phyloP scores from a whole-genome alignment of 1,284 basidiomycete species.

The Cryptococcus sp. region DNA sequence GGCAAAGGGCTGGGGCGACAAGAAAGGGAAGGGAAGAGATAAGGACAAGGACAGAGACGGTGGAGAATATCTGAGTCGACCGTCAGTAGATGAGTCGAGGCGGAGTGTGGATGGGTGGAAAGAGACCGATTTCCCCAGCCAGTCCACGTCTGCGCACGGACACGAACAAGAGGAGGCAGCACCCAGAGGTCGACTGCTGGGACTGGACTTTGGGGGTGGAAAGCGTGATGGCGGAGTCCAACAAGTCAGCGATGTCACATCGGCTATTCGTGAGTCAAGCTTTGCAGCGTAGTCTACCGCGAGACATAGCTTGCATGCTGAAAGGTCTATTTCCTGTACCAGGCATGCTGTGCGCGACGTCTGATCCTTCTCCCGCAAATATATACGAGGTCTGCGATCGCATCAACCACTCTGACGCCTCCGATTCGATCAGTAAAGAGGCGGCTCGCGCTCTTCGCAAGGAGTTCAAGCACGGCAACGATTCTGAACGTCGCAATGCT shows the following conservation, averaged over 20 bases:
- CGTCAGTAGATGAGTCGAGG: constrained; percentile 21
- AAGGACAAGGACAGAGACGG: constrained; percentile 12
- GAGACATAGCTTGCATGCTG: constrained; percentile 1
- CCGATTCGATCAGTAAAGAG: constrained; percentile 47
- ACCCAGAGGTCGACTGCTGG: constrained; percentile 20
- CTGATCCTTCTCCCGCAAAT: constrained; percentile 36
- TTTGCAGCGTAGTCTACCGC: not conserved
- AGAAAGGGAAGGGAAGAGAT: constrained; percentile 23
- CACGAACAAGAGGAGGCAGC: constrained; percentile 26
- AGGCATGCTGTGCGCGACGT: constrained; percentile 37
- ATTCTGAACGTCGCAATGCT: constrained; percentile 41
- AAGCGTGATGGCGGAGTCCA: constrained; percentile 3
- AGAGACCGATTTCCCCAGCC: constrained; percentile 15
- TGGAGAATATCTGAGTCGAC: constrained; percentile 10
- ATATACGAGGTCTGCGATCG: constrained; percentile 49
- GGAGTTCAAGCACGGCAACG: constrained; percentile 48
- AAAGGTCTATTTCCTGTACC: not conserved
- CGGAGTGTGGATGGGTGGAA: constrained; percentile 13
- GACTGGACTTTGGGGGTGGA: constrained; percentile 19
- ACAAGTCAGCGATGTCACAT: constrained; percentile 32
- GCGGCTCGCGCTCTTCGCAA: constrained; percentile 48
- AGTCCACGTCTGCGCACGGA: constrained; percentile 19
- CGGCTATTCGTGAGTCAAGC: constrained; percentile 41
- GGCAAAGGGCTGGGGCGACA: constrained; percentile 30
- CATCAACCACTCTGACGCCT: constrained; percentile 42